Conservation (phyloP, 176 grass and related monocot genomes). For the Tillandsia leiboldiana region DNA sequence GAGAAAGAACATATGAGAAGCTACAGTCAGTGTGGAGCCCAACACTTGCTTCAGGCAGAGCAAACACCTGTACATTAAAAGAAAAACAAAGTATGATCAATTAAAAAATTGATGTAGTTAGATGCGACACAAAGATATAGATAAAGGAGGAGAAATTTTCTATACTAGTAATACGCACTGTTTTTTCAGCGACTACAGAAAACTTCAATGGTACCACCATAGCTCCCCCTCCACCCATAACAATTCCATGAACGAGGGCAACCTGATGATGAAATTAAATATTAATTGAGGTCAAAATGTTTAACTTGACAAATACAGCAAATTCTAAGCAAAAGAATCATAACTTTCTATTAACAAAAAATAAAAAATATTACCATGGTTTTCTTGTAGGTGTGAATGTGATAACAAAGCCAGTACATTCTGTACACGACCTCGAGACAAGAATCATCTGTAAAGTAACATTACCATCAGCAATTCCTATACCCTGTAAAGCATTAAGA, state of each 20-base stretch:
- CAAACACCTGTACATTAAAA: slow-evolving; percentile 39
- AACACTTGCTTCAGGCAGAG: slow-evolving; percentile 79
- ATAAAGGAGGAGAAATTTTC: neutral
- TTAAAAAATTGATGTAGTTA: neutral
- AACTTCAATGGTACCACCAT: slow-evolving; percentile 68
- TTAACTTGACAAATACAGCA: neutral
- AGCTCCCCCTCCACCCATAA: slow-evolving; percentile 84
- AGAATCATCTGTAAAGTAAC: slow-evolving; percentile 59
- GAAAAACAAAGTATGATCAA: neutral
- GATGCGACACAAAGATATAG: neutral
- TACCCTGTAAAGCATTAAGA: neutral
- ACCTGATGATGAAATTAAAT: slow-evolving; percentile 32
- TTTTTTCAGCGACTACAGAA: slow-evolving; percentile 77
- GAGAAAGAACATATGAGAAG: slow-evolving; percentile 91
- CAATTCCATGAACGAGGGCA: slow-evolving; percentile 83
- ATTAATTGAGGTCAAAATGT: neutral
- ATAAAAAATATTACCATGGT: slow-evolving; percentile 29
- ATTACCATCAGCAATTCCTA: neutral
- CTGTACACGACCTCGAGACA: slow-evolving; percentile 91
- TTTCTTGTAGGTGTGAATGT: slow-evolving; percentile 96
- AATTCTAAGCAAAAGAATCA: neutral
- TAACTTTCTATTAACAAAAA: neutral
- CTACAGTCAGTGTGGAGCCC: slow-evolving; percentile 91
- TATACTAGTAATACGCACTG: slow-evolving; percentile 26
- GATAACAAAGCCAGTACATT: slow-evolving; percentile 99